A percentile compares a stretch with the other conserved stretches of the same genome.
These are phyloP conservation scores for Hirschfeldia incana DNA, from an alignment of 345 rosid species.

Conservation along the genomic window DNA sequence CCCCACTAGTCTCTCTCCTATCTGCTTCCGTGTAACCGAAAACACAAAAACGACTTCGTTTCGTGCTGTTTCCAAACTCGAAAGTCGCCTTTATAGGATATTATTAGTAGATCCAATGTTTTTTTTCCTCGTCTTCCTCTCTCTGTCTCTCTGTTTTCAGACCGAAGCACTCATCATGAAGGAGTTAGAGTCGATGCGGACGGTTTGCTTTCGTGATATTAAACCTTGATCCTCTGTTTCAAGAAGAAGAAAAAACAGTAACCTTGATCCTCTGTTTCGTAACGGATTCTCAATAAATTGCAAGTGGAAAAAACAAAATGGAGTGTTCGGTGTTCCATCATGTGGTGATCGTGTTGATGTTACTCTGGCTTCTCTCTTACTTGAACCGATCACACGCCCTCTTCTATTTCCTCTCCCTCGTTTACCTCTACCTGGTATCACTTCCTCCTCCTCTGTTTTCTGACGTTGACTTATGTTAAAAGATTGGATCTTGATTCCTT, in stretches of 20 bases:
- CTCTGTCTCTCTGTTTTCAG: neutral
- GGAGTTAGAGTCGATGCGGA: slow-evolving; percentile 1
- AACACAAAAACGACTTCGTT: neutral
- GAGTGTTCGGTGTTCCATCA: slow-evolving; percentile 73
- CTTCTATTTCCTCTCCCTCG: slow-evolving; percentile 56
- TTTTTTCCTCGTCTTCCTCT: neutral
- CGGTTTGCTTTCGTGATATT: slow-evolving; percentile 21
- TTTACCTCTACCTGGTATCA: slow-evolving; percentile 72
- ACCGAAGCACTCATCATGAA: neutral
- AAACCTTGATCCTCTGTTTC: neutral
- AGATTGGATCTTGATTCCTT: neutral
- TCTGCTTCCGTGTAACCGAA: neutral
- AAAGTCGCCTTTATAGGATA: neutral
- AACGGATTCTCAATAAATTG: neutral
- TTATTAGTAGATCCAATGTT: neutral
- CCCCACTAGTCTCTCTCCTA: neutral
- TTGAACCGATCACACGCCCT: slow-evolving; percentile 56
- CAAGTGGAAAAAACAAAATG: slow-evolving; percentile 14
- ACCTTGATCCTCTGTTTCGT: neutral
- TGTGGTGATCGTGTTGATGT: slow-evolving; percentile 60
- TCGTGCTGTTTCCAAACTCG: neutral
- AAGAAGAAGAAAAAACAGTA: neutral
- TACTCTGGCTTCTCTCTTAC: slow-evolving; percentile 66
- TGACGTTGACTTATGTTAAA: neutral
- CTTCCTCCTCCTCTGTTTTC: neutral